Conservation (phyloP, 129 eudicot genomes). For the Silybum marianum region DNA sequence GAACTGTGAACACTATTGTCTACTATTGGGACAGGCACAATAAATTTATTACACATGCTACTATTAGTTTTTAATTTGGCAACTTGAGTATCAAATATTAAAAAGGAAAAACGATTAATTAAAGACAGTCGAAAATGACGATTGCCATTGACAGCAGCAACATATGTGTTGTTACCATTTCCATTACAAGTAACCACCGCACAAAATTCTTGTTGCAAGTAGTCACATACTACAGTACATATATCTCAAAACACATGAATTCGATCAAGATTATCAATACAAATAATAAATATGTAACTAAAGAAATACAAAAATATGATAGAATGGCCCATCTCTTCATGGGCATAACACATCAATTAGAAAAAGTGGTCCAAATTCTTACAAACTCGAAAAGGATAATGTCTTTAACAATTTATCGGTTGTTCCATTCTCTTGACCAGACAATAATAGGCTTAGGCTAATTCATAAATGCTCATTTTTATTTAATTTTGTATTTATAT, state of each 20-base stretch:
- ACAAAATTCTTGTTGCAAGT: neutral
- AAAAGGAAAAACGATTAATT: too few relatives aligned
- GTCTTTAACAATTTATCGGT: neutral
- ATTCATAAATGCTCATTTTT: neutral
- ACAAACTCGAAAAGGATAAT: constrained; percentile 19
- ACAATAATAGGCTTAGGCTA: neutral
- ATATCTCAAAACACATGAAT: too few relatives aligned
- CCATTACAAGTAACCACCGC: neutral
- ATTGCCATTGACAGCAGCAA: too few relatives aligned
- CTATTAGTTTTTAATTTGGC: neutral
- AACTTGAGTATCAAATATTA: too few relatives aligned
- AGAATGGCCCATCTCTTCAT: constrained; percentile 8
- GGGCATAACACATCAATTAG: constrained; percentile 13
- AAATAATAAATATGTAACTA: neutral
- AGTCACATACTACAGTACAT: too few relatives aligned
- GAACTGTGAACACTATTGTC: too few relatives aligned
- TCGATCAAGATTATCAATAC: too few relatives aligned
- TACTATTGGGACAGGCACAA: neutral
- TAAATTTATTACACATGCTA: neutral
- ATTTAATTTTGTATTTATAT: neutral
- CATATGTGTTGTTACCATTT: neutral
- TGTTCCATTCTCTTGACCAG: constrained; percentile 14
- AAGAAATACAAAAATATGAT: neutral
- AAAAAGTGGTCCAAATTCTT: constrained; percentile 21
- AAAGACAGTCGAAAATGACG: too few relatives aligned